phyloP scores from a whole-genome alignment of 306 rosid genomes.

The Quillaja saponaria region DNA sequence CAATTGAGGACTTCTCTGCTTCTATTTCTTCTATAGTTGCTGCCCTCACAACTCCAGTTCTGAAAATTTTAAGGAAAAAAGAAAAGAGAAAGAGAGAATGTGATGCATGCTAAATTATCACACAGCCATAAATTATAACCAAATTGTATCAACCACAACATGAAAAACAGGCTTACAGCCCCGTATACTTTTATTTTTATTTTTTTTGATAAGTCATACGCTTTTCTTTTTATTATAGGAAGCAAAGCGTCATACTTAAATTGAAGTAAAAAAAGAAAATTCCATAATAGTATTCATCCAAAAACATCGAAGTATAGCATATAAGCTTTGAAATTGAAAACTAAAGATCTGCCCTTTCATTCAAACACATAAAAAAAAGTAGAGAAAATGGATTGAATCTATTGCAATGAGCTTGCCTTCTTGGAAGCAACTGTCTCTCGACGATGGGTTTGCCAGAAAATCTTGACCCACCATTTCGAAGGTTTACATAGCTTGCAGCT shows the following conservation, averaged over 20 bases:
- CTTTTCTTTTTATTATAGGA: too few relatives aligned
- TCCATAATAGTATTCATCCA: too few relatives aligned
- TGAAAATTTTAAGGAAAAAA: constrained; percentile 29
- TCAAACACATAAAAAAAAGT: constrained; percentile 6
- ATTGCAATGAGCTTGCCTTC: constrained; percentile 43
- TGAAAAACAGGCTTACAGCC: not conserved
- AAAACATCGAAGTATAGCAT: too few relatives aligned
- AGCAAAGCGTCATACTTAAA: not conserved
- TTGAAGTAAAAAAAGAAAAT: not conserved
- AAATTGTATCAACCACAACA: not conserved
- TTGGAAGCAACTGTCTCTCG: constrained; percentile 31
- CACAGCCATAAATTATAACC: not conserved
- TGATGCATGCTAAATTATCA: not conserved
- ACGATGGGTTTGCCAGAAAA: constrained; percentile 40
- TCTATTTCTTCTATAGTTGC: constrained; percentile 97
- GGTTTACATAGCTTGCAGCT: constrained; percentile 47
- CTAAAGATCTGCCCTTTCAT: not conserved
- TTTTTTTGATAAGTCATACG: too few relatives aligned
- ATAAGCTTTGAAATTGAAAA: not conserved
- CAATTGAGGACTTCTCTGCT: constrained; percentile 78
- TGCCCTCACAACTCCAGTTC: constrained; percentile 59
- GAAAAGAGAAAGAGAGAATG: not conserved
- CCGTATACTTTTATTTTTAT: too few relatives aligned
- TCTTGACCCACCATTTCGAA: constrained; percentile 30
- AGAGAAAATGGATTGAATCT: not conserved